Percentiles rank a stretch among this genome's conserved stretches.
phyloP scores from a whole-genome alignment of 495 filamentous ascomycete genomes.

The Tuber umbilicatum region DNA sequence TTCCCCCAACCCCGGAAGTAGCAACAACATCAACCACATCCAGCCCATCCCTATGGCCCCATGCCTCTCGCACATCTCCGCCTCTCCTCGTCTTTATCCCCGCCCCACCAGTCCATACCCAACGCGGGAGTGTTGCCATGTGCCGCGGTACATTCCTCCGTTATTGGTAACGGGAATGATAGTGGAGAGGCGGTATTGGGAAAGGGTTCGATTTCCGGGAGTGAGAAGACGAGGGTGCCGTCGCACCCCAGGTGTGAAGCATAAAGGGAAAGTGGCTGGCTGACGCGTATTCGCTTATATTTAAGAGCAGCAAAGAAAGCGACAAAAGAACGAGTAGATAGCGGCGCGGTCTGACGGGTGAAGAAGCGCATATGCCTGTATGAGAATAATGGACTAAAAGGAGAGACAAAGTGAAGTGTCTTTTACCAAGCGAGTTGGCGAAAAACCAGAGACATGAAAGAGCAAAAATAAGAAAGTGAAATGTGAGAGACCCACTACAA shows the following conservation, averaged over 20 bases:
- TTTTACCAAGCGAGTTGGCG: too few relatives aligned
- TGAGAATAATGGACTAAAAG: too few relatives aligned
- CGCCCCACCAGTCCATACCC: slow-evolving; percentile 43
- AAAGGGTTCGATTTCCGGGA: slow-evolving; percentile 60
- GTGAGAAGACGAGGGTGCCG: slow-evolving; percentile 59
- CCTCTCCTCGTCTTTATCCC: slow-evolving; percentile 42
- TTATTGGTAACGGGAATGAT: slow-evolving; percentile 62
- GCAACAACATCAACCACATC: slow-evolving; percentile 58
- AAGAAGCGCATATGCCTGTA: too few relatives aligned
- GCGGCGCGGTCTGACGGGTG: too few relatives aligned
- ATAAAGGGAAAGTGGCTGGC: too few relatives aligned
- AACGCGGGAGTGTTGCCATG: slow-evolving; percentile 44
- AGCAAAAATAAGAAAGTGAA: too few relatives aligned
- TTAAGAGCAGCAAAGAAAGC: too few relatives aligned
- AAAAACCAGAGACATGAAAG: too few relatives aligned
- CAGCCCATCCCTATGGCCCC: slow-evolving; percentile 45
- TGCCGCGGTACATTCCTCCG: slow-evolving; percentile 58
- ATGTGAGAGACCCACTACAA: too few relatives aligned
- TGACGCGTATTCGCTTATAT: too few relatives aligned
- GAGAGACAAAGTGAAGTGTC: too few relatives aligned
- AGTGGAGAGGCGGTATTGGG: slow-evolving; percentile 57
- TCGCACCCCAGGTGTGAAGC: slow-evolving; percentile 54
- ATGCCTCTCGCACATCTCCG: slow-evolving; percentile 47
- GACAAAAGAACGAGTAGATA: too few relatives aligned
- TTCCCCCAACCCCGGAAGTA: slow-evolving; percentile 52